These are phyloP conservation scores for Funneliformis mosseae DNA, from an alignment of 192 early-diverging fungal species.

Conservation along the genomic window DNA sequence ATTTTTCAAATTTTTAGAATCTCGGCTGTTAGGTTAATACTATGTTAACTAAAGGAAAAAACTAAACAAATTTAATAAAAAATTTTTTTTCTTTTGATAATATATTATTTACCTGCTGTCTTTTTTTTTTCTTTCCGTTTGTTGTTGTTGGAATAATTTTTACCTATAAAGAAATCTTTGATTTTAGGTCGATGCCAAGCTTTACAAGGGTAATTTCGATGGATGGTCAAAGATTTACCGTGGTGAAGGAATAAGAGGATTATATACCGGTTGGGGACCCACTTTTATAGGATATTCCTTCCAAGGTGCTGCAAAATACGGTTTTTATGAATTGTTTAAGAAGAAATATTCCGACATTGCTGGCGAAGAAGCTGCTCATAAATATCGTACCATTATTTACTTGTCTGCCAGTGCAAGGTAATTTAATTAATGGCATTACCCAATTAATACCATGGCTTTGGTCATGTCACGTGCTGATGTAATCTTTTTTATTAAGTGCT, in stretches of 20 bases:
- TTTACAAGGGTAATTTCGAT: conserved; percentile 44
- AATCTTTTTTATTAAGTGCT: conserved; percentile 46
- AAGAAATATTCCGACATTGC: conserved; percentile 62
- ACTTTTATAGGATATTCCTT: conserved; percentile 84
- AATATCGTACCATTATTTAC: conserved; percentile 76
- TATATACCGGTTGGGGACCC: conserved; percentile 78
- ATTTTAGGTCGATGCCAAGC: conserved; percentile 38
- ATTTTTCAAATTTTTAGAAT: neutral
- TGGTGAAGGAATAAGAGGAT: conserved; percentile 66
- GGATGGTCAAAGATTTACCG: conserved; percentile 44
- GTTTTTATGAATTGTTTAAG: conserved; percentile 91
- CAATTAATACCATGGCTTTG: no score
- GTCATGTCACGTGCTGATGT: neutral
- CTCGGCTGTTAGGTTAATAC: neutral
- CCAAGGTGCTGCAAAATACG: conserved; percentile 81
- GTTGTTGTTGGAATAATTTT: neutral
- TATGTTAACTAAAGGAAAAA: neutral
- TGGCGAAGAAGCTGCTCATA: conserved; percentile 70
- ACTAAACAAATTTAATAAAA: neutral
- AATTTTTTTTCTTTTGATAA: no score
- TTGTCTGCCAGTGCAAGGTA: conserved; percentile 59
- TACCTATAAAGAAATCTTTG: conserved; percentile 17
- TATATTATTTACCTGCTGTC: neutral
- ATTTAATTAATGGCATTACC: neutral
- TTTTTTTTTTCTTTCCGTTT: neutral